These are phyloP conservation scores for Leucocoprinus sp. DNA, from an alignment of 768 basidiomycete genomes.

Conservation along the genomic window DNA sequence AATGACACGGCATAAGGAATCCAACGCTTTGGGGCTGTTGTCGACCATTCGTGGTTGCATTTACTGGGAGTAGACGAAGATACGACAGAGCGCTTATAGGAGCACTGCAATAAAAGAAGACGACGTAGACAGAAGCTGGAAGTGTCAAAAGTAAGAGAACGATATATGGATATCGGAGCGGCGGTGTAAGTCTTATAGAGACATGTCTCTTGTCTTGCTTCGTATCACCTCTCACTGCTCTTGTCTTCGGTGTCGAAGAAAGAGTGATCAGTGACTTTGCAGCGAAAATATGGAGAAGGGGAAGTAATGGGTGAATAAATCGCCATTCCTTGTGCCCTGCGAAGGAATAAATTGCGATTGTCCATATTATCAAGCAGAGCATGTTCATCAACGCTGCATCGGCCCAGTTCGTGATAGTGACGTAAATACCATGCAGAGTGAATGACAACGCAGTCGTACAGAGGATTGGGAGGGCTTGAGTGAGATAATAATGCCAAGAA, in stretches of 20 bases:
- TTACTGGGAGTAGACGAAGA: constrained; percentile 44
- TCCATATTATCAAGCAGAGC: constrained; percentile 49
- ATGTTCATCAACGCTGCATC: constrained; percentile 33
- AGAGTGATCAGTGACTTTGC: constrained; percentile 59
- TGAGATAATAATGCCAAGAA: constrained; percentile 83
- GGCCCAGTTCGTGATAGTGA: constrained; percentile 18
- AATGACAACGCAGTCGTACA: constrained; percentile 71
- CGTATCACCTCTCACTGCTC: constrained; percentile 1
- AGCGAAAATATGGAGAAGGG: constrained; percentile 73
- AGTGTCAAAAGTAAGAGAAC: constrained; percentile 43
- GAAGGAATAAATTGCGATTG: constrained; percentile 61
- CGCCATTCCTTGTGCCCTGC: constrained; percentile 97
- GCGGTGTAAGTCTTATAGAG: constrained; percentile 13
- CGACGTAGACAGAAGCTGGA: constrained; percentile 59
- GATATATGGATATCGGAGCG: constrained; percentile 28
- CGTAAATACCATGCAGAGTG: constrained; percentile 51
- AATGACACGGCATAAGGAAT: constrained; percentile 94
- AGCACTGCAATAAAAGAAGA: constrained; percentile 70
- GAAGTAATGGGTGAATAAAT: constrained; percentile 88
- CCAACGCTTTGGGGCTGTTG: constrained; percentile 39
- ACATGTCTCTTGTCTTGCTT: not conserved
- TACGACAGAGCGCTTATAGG: constrained; percentile 72
- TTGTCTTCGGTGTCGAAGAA: constrained; percentile 14
- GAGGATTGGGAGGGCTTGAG: constrained; percentile 79
- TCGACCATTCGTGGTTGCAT: constrained; percentile 28